Conservation (phyloP, 352 stramenopile genomes). For the Thraustochytrium sp. region DNA sequence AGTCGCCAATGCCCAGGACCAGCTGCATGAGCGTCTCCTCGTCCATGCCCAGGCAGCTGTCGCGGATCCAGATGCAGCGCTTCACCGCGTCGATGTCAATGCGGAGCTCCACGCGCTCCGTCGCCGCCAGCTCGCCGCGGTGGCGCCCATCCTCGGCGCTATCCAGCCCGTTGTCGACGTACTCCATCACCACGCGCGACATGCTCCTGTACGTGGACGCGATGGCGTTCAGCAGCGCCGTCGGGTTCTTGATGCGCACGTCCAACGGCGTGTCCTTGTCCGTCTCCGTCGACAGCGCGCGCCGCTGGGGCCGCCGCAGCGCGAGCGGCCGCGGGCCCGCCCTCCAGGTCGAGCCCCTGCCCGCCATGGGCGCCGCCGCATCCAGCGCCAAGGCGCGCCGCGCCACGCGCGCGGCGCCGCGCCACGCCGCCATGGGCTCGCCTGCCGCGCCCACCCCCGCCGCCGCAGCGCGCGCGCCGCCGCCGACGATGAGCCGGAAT, state of each 20-base stretch:
- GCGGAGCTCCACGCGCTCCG: neutral
- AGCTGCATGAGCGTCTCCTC: neutral
- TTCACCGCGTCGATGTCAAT: slow-evolving; percentile 4
- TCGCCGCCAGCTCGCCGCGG: neutral
- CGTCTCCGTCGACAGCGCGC: too few species aligned
- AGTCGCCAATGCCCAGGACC: neutral
- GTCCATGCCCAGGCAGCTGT: slow-evolving; percentile 25
- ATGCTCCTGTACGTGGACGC: slow-evolving; percentile 35
- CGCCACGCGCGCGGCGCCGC: too few species aligned
- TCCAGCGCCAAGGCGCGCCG: too few species aligned
- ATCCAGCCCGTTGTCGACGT: slow-evolving; percentile 30
- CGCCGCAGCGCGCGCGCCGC: too few species aligned
- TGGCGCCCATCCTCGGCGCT: neutral
- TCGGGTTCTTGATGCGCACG: neutral
- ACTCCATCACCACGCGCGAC: slow-evolving; percentile 21
- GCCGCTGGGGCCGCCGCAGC: too few species aligned
- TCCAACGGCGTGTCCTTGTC: too few species aligned
- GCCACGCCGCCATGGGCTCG: too few species aligned
- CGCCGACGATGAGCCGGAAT: too few species aligned
- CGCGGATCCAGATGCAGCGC: slow-evolving; percentile 3
- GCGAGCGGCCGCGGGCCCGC: too few species aligned
- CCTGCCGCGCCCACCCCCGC: too few species aligned
- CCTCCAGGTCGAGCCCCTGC: too few species aligned
- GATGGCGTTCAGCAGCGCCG: slow-evolving; percentile 25
- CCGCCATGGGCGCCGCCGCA: too few species aligned